Base-by-base conservation (phyloP, 179 eudicot species). In the Patellifolia procumbens region DNA sequence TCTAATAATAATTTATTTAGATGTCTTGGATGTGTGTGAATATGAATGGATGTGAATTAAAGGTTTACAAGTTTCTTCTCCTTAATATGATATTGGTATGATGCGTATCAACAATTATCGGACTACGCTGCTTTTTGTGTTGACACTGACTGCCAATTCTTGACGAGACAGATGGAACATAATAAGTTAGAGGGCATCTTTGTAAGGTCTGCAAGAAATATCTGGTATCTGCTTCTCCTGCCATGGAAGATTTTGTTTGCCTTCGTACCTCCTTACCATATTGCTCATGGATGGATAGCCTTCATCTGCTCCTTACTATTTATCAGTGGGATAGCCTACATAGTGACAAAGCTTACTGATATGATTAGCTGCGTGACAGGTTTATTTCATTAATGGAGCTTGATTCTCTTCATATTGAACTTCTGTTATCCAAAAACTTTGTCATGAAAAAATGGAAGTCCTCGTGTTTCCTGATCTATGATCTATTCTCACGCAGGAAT, bases 281-380 rank as follows among this genome's bases (percentile, higher is more conserved):
- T 93, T 59, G 91, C 92, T 66, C 95, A 93, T 76, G 98, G 98
- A 48, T 94, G 98, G 98, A 86, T 94, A 78, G 91, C 98, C 67
- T 94, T 94, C 83, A 84, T 90, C 75, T 86, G 85, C 78, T 89
- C 96, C 59, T 86, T 94, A 45, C 7, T 79, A 53, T 92, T 94
- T 84, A 94, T 94, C 79, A 89, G 89, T 79, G 88, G 96, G 63
- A 88, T 94, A 70, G 96, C 97, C 71, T 92, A 88, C 65, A 55
- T 94, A 78, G 97, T 92, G 42, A 92, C 97, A 28, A 83, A 76
- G 79, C 62, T 94, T 80, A 86, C 92, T 0, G 96, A 94, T 81
- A 80, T 89, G 60, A 92, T 94, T 65, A 92, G 94, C 90, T 89
- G 96, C 74, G 94, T 94, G 55, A 94, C 97, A 87, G 98, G 97